Percentiles rank a stretch among this genome's conserved stretches.
These are phyloP conservation scores for Misopates orontium DNA, from an alignment of 257 asterid species.

Conservation along the genomic window DNA sequence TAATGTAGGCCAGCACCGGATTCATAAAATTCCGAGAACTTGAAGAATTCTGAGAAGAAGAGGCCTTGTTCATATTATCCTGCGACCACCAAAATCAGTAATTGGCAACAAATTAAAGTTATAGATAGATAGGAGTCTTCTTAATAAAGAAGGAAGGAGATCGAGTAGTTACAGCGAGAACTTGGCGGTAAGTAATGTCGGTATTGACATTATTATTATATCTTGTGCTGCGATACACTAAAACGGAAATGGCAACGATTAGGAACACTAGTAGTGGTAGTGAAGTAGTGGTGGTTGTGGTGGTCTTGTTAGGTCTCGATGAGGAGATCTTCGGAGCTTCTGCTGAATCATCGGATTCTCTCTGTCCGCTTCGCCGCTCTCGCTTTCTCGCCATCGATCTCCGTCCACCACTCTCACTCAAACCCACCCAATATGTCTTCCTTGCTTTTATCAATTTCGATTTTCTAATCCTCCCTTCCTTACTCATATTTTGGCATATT, in stretches of 20 bases:
- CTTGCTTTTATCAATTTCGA: too few species aligned
- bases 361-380: slow-evolving; percentile 44
- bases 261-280: slow-evolving; percentile 29
- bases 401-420: too few species aligned
- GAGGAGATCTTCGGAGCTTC: too few species aligned
- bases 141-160: too few species aligned
- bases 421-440: too few species aligned
- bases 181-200: slow-evolving; percentile 51
- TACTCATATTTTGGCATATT: too few species aligned
- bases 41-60: slow-evolving; percentile 55
- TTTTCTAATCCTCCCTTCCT: too few species aligned
- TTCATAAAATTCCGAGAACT: slow-evolving; percentile 66
- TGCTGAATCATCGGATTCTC: too few species aligned
- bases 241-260: slow-evolving; percentile 42
- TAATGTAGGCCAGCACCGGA: slow-evolving; percentile 82
- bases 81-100: too few species aligned
- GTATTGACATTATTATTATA: too few species aligned
- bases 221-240: slow-evolving; percentile 47
- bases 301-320: slow-evolving; percentile 28
- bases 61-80: slow-evolving; percentile 75
- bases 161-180: slow-evolving; percentile 66
- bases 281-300: slow-evolving; percentile 26
- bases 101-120: too few species aligned
- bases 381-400: slow-evolving; percentile 60
- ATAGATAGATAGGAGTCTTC: too few species aligned